Conservation (phyloP, 2,329 filamentous ascomycete species). For the Penicillium thymicola region DNA sequence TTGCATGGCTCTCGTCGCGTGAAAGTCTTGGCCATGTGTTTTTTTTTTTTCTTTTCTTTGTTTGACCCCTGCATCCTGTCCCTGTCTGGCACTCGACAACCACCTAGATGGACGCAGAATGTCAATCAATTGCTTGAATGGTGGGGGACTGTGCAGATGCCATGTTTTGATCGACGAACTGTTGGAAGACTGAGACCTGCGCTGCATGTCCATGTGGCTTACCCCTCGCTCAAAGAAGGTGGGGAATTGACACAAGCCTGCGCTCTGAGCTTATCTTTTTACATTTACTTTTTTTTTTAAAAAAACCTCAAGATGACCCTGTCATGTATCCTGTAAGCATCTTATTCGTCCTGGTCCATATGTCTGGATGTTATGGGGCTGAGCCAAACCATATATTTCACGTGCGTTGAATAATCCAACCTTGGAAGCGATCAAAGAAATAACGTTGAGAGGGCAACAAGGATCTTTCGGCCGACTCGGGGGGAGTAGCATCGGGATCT, state of each 20-base stretch:
- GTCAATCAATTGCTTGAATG: neutral
- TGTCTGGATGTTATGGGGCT: neutral
- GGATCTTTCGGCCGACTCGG: neutral
- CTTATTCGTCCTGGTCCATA: neutral
- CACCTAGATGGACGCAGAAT: neutral
- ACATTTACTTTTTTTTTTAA: neutral
- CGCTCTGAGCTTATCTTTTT: conserved; percentile 8
- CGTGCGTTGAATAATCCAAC: neutral
- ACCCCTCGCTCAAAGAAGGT: neutral
- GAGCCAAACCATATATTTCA: neutral
- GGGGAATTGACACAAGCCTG: neutral
- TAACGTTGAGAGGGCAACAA: neutral
- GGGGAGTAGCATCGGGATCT: neutral
- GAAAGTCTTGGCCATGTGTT: conserved; percentile 3
- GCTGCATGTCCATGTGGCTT: neutral
- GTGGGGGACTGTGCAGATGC: neutral
- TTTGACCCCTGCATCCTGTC: neutral
- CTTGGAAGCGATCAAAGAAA: neutral
- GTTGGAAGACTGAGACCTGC: neutral
- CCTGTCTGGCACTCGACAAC: neutral
- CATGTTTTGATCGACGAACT: neutral
- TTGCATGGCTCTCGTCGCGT: neutral
- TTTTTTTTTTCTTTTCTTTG: conserved; percentile 1
- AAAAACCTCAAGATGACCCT: neutral
- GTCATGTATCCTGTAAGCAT: neutral